Percentiles rank a stretch among this genome's conserved stretches.
Evolutionary conservation across 2,329 filamentous ascomycete species (phyloP).

Genomic region (Epichloe hybrida): DNA sequence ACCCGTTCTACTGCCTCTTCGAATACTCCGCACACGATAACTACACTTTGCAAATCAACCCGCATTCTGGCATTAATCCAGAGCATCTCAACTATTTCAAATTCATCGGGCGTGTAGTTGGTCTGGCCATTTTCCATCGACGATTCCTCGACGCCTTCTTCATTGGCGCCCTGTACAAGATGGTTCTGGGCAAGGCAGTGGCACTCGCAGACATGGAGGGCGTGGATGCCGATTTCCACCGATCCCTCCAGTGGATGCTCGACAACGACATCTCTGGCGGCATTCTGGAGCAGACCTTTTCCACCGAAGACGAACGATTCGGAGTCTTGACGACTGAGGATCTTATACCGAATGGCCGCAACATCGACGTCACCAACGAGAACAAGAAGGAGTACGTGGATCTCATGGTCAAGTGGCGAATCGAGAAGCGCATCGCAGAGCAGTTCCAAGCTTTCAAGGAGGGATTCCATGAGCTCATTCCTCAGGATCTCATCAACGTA

Average conservation of each 20-base stretch:
- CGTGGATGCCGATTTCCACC: constrained; percentile 94
- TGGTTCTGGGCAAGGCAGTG: constrained; percentile 92
- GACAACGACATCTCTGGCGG: constrained; percentile 92
- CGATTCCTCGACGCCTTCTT: constrained; percentile 98
- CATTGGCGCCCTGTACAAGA: constrained; percentile 98
- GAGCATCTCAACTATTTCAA: constrained; percentile 99
- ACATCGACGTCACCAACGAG: constrained; percentile 94
- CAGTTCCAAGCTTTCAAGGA: constrained; percentile 97
- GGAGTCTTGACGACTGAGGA: constrained; percentile 91
- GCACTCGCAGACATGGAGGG: constrained; percentile 93
- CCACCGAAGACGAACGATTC: constrained; percentile 93
- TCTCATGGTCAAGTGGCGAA: constrained; percentile 97
- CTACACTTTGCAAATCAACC: constrained; percentile 98
- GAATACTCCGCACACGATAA: constrained; percentile 99
- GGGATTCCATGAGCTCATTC: constrained; percentile 95
- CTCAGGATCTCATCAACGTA: constrained; percentile 90
- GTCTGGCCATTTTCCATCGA: constrained; percentile 93
- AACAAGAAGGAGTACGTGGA: constrained; percentile 99
- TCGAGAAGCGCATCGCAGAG: constrained; percentile 94
- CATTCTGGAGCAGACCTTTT: constrained; percentile 90
- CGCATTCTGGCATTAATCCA: constrained; percentile 96
- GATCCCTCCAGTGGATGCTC: constrained; percentile 92
- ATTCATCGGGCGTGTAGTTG: constrained; percentile 95
- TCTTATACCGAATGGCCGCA: constrained; percentile 73
- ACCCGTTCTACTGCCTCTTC: constrained; percentile 98